Conservation (phyloP, 2,329 filamentous ascomycete genomes). For the Paraphaeosphaeria sporulosa region DNA sequence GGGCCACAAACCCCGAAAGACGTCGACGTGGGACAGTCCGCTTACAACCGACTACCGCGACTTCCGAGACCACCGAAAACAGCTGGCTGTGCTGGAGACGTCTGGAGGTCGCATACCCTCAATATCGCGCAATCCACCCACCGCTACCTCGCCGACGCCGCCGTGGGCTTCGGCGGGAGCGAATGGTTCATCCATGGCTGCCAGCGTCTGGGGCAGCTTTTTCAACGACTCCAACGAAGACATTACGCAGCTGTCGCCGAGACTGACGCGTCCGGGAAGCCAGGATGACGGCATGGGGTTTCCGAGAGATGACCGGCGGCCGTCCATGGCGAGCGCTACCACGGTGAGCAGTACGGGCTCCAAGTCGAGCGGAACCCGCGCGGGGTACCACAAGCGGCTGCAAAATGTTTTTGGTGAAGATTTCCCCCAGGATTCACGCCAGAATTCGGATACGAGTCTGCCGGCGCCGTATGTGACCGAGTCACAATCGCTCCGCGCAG, state of each 20-base stretch:
- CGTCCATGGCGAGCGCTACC: slow-evolving; percentile 86
- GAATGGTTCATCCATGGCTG: slow-evolving; percentile 52
- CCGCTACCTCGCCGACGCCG: slow-evolving; percentile 60
- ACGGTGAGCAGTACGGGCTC: slow-evolving; percentile 88
- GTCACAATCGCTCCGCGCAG: slow-evolving; percentile 70
- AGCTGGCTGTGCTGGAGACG: slow-evolving; percentile 72
- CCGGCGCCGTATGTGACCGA: slow-evolving; percentile 57
- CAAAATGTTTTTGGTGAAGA: slow-evolving; percentile 95
- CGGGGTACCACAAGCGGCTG: slow-evolving; percentile 75
- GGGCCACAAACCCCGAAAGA: slow-evolving; percentile 42
- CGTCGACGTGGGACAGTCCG: slow-evolving; percentile 62
- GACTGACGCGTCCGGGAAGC: slow-evolving; percentile 65
- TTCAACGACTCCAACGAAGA: slow-evolving; percentile 80
- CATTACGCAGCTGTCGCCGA: slow-evolving; percentile 72
- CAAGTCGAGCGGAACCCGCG: slow-evolving; percentile 72
- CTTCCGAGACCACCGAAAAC: slow-evolving; percentile 65
- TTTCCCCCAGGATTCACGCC: slow-evolving; percentile 68
- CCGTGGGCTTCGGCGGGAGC: slow-evolving; percentile 59
- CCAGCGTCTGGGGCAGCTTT: slow-evolving; percentile 64
- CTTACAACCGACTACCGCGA: slow-evolving; percentile 69
- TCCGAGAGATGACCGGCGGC: slow-evolving; percentile 74
- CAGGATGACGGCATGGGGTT: slow-evolving; percentile 57
- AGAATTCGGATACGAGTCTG: slow-evolving; percentile 77
- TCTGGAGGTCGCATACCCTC: slow-evolving; percentile 65
- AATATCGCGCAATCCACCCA: slow-evolving; percentile 65